Evolutionary conservation across 2,329 filamentous ascomycete species (phyloP).

Genomic region (Cercospora brassicicola): DNA sequence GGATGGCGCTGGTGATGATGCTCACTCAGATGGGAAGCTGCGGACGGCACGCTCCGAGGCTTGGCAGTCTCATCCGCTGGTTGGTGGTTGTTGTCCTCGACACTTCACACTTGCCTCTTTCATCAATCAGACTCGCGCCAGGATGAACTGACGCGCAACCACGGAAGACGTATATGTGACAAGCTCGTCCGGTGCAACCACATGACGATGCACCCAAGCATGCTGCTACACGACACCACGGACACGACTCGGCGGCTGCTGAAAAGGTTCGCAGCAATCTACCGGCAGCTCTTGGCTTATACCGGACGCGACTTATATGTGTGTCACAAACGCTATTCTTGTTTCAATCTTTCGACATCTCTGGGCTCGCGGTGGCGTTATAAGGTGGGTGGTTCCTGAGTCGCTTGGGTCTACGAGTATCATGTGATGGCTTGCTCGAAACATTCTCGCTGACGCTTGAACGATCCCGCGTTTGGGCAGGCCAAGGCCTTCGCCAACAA

Average conservation of each 20-base stretch:
- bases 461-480: neutral
- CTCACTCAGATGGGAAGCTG: neutral
- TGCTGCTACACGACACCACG: neutral
- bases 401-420: neutral
- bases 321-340: neutral
- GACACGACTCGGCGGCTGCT: neutral
- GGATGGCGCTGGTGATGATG: neutral
- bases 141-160: neutral
- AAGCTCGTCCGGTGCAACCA: neutral
- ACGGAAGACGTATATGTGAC: neutral
- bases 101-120: neutral
- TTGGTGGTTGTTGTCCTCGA: neutral
- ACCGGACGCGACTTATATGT: neutral
- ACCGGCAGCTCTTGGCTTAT: neutral
- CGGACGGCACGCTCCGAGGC: neutral
- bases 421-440: neutral
- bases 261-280: conserved; percentile 7
- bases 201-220: neutral
- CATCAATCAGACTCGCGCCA: neutral
- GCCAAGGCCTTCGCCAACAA: neutral
- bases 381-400: neutral
- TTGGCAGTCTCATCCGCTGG: neutral
- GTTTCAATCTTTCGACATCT: neutral
- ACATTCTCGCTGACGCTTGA: neutral
- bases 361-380: neutral